These are phyloP conservation scores for Termitomyces sp. DNA, from an alignment of 768 basidiomycete species.

Conservation along the genomic window DNA sequence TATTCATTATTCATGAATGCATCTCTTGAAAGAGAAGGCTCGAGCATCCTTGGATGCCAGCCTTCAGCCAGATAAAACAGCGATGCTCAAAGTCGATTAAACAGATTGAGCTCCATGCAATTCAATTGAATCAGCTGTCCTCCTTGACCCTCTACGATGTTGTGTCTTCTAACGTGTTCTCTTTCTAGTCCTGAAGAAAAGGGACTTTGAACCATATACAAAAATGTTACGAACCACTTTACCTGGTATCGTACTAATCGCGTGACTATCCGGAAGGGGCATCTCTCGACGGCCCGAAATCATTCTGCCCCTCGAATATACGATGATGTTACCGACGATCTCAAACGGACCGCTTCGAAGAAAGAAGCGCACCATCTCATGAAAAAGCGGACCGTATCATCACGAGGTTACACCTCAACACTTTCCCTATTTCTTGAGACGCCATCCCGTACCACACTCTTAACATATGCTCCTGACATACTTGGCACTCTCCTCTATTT, in stretches of 20 bases:
- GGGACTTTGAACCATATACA: not conserved
- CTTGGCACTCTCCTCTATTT: not conserved
- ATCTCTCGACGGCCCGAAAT: not conserved
- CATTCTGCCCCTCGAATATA: not conserved
- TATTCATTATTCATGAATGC: too few species aligned
- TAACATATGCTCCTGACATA: not conserved
- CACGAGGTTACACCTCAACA: not conserved
- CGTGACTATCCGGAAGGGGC: not conserved
- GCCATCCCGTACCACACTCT: not conserved
- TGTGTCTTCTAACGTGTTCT: too few species aligned
- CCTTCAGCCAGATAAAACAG: too few species aligned
- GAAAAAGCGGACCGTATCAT: constrained; percentile 8
- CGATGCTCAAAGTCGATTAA: too few species aligned
- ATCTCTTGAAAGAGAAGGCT: too few species aligned
- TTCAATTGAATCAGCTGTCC: too few species aligned
- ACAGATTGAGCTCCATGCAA: too few species aligned
- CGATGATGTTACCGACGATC: not conserved
- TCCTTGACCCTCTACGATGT: too few species aligned
- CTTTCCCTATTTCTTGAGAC: too few species aligned
- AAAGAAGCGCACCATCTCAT: constrained; percentile 4
- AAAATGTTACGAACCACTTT: not conserved
- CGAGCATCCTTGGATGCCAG: too few species aligned
- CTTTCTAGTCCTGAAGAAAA: not conserved
- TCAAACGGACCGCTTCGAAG: not conserved
- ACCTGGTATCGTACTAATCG: not conserved